phyloP scores from a whole-genome alignment of 257 asterid species.

The Solanum sitiens region DNA sequence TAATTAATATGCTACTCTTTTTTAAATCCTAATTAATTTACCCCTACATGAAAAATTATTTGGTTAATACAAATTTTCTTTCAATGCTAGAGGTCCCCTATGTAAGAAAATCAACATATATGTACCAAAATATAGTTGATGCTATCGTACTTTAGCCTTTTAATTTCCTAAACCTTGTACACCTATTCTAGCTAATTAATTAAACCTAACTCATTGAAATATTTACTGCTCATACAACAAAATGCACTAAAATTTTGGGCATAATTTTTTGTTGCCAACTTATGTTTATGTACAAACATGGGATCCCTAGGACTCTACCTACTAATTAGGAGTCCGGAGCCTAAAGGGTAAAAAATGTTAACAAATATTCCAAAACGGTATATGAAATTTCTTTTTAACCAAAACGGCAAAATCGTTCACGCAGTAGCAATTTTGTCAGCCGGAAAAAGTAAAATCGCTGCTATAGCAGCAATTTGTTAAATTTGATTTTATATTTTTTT shows the following conservation, averaged over 20 bases:
- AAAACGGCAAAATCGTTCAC: no score
- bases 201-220: background rate
- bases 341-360: no score
- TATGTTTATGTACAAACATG: background rate
- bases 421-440: no score
- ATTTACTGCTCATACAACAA: background rate
- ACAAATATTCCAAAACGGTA: no score
- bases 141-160: background rate
- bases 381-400: no score
- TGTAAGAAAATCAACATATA: background rate
- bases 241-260: background rate
- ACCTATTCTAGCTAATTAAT: background rate
- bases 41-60: background rate
- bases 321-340: no score
- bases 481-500: no score
- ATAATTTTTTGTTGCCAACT: background rate
- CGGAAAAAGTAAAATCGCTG: no score
- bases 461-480: no score
- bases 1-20: no score
- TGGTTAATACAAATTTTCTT: background rate
- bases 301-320: background rate
- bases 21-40: background rate
- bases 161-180: background rate
- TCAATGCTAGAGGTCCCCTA: background rate
- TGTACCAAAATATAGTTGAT: background rate